Evolutionary conservation across 768 basidiomycete species (phyloP), one percentile per base, ranked within the genome.

Genomic region (Calocera viscosa): DNA sequence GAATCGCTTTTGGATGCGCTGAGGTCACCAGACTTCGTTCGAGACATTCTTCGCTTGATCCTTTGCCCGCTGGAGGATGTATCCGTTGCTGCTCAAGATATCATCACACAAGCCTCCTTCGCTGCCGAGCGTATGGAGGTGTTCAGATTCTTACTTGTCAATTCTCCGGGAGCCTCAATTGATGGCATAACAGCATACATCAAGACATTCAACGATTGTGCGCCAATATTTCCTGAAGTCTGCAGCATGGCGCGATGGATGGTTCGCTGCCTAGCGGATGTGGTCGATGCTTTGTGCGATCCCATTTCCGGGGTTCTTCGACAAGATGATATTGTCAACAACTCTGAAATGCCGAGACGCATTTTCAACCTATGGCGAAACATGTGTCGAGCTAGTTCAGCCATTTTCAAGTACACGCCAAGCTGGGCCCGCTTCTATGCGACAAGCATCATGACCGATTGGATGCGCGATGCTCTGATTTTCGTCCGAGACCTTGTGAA

Each of bases 391-490:
- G 84, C 90, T 1, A 83, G 95, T 63, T 82, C 88, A 0, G 80
- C 88, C 64, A 92, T 99, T 69, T 97, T 96, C 78, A 86, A 84
- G 73, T 82, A 83, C 65, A 94, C 94, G 1, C 88, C 87, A 0
- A 73, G 79, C 16, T 99, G 96, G 96, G 83, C 96, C 0, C 75
- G 79, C 8, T 88, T 82, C 74, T 90, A 90, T 75, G 87, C 89
- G 65, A 86, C 84, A 71, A 83, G 86, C 30, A 86, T 86, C 66
- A 96, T 99, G 94, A 82, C 89, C 16, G 83, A 86, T 34, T 99
- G 96, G 96, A 98, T 99, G 96, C 85, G 94, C 66, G 96, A 98
- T 74, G 96, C 94, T 1, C 81, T 98, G 64, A 94, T 98, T 69
- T 93, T 96, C 72, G 94, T 88, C 10, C 78, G 89, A 70, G 90